Conservation (phyloP, 495 filamentous ascomycete genomes). For the Xylaria castorea region DNA sequence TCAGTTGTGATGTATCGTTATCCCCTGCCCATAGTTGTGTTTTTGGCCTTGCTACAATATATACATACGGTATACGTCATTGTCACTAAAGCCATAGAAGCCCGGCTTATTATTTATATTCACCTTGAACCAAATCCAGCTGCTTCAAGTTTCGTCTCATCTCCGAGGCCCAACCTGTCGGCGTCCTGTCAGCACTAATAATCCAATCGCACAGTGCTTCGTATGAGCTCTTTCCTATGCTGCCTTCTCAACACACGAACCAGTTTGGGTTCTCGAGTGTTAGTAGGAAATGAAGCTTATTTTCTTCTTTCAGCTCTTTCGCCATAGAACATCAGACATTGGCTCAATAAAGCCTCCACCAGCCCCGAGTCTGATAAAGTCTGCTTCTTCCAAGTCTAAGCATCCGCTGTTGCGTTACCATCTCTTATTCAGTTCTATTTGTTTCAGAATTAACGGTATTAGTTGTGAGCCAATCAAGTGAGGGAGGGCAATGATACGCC, state of each 20-base stretch:
- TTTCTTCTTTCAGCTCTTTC: constrained; percentile 7
- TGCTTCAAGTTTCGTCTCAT: background rate
- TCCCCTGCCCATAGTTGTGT: background rate
- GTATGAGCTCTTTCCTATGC: background rate
- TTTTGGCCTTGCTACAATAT: background rate
- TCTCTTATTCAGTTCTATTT: background rate
- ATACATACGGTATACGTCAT: background rate
- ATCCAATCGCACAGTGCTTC: background rate
- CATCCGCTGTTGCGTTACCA: background rate
- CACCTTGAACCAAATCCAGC: background rate
- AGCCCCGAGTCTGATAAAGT: background rate
- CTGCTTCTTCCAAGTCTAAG: background rate
- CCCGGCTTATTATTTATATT: constrained; percentile 8
- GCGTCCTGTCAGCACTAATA: constrained; percentile 11
- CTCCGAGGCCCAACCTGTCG: constrained; percentile 1
- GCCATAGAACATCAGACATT: background rate
- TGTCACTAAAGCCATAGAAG: background rate
- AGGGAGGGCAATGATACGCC: constrained; percentile 1
- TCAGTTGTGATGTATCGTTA: background rate
- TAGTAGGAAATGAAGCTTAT: background rate
- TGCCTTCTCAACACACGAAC: background rate
- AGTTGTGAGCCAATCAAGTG: constrained; percentile 12
- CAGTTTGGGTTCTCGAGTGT: background rate
- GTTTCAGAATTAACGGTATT: background rate
- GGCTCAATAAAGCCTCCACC: background rate